These are phyloP conservation scores for Fusarium longipes DNA, from an alignment of 2,329 filamentous ascomycete species.

Conservation along the genomic window DNA sequence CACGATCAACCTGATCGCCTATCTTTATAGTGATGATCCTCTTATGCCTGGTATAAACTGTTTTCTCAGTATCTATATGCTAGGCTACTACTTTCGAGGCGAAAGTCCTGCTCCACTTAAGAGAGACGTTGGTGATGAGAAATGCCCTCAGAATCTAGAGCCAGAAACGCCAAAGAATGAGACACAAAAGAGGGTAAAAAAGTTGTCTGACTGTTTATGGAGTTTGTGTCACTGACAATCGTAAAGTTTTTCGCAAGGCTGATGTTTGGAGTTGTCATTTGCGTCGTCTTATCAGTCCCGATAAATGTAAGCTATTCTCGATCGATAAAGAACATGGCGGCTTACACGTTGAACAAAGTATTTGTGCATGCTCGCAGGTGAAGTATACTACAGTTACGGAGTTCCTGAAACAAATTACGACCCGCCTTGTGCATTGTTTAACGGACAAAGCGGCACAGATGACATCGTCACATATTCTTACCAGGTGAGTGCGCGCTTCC, in stretches of 20 bases:
- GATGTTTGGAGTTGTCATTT: not conserved
- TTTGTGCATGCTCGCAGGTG: not conserved
- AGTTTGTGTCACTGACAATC: not conserved
- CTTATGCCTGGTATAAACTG: not conserved
- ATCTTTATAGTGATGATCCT: not conserved
- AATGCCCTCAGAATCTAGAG: not conserved
- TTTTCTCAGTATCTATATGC: not conserved
- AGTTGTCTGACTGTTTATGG: accelerated
- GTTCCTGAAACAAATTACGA: not conserved
- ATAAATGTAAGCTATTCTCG: not conserved
- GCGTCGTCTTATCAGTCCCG: not conserved
- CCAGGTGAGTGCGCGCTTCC: not conserved
- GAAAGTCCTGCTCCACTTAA: too few species aligned
- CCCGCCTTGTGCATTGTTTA: not conserved
- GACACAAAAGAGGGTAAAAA: not conserved
- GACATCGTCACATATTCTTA: not conserved
- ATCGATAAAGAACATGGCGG: too few species aligned
- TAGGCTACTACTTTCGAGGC: not conserved
- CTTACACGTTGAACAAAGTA: not conserved
- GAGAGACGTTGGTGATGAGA: not conserved
- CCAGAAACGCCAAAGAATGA: not conserved
- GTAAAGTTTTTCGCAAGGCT: not conserved
- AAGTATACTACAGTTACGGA: not conserved
- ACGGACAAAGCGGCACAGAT: not conserved
- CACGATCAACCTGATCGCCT: not conserved